These are phyloP conservation scores for Penicillium riverlandense DNA, from an alignment of 495 filamentous ascomycete genomes.

Conservation along the genomic window DNA sequence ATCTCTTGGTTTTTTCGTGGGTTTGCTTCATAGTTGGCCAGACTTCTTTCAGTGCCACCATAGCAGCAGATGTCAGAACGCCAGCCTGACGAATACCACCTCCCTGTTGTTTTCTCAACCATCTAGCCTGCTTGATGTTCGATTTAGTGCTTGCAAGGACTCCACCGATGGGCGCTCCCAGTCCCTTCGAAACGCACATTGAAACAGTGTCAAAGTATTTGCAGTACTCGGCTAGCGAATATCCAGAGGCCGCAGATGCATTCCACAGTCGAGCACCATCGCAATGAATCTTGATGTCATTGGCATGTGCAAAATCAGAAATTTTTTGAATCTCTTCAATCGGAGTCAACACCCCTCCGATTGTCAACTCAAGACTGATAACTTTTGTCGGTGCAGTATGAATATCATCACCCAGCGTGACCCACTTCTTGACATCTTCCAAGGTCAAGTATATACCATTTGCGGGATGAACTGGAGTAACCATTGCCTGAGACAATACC, in stretches of 20 bases:
- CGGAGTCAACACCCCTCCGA: constrained; percentile 71
- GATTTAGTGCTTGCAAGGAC: constrained; percentile 61
- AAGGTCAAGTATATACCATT: constrained; percentile 71
- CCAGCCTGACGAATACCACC: constrained; percentile 71
- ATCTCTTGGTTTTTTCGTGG: constrained; percentile 54
- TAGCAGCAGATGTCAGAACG: constrained; percentile 39
- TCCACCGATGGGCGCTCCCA: constrained; percentile 83
- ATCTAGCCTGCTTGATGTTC: constrained; percentile 66
- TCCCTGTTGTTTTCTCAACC: constrained; percentile 78
- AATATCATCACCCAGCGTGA: constrained; percentile 32
- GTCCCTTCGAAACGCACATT: constrained; percentile 82
- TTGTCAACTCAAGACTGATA: constrained; percentile 78
- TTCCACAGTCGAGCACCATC: constrained; percentile 87
- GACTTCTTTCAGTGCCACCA: constrained; percentile 44
- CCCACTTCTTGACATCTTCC: constrained; percentile 57
- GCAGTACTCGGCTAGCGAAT: constrained; percentile 59
- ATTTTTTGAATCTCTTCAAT: constrained; percentile 61
- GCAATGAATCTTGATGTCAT: constrained; percentile 67
- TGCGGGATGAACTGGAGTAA: constrained; percentile 28
- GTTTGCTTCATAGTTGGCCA: constrained; percentile 58
- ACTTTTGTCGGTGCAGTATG: constrained; percentile 62
- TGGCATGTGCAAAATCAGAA: constrained; percentile 56
- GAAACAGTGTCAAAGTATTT: constrained; percentile 73
- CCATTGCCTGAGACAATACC: constrained; percentile 35
- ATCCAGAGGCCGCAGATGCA: constrained; percentile 52